A percentile compares a stretch with the other conserved stretches of the same genome.
Evolutionary conservation across 2,329 filamentous ascomycete species (phyloP).

Genomic region (Arthroderma sp.): DNA sequence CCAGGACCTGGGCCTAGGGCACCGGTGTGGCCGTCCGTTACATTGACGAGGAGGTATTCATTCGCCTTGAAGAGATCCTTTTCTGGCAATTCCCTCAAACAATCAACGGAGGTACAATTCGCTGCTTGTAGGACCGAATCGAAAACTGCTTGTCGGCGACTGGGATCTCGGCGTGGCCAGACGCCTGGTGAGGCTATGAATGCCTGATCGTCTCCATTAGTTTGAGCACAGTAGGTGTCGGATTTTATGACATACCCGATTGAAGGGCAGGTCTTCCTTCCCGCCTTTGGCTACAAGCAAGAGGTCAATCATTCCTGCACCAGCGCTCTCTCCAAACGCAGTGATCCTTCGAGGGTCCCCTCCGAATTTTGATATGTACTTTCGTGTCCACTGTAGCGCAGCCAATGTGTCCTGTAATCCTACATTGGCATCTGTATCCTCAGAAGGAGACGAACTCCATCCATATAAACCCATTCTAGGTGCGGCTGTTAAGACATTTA

Average conservation of each 20-base stretch:
- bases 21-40: not conserved
- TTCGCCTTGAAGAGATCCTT: conserved; percentile 11
- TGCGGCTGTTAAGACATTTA: not conserved
- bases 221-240: not conserved
- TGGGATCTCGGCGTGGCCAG: conserved; percentile 6
- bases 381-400: conserved; percentile 46
- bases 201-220: not conserved
- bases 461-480: conserved; percentile 5
- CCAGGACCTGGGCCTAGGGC: conserved; percentile 8
- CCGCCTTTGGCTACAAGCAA: conserved; percentile 3
- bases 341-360: conserved; percentile 42
- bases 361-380: conserved; percentile 44
- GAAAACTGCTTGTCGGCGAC: conserved; percentile 7
- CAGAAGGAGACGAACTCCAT: conserved; percentile 5
- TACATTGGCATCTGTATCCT: conserved; percentile 40
- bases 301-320: conserved; percentile 16
- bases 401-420: conserved; percentile 44
- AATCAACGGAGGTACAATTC: conserved; percentile 10
- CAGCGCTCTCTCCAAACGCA: conserved; percentile 42
- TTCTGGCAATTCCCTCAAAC: conserved; percentile 6
- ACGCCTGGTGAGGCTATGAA: conserved; percentile 12
- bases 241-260: not conserved
- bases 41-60: conserved; percentile 9
- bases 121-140: conserved; percentile 9
- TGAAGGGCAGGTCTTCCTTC: conserved; percentile 5